Evolutionary conservation across 441 rosid species (phyloP).

Genomic region (Omphalea diandra): DNA sequence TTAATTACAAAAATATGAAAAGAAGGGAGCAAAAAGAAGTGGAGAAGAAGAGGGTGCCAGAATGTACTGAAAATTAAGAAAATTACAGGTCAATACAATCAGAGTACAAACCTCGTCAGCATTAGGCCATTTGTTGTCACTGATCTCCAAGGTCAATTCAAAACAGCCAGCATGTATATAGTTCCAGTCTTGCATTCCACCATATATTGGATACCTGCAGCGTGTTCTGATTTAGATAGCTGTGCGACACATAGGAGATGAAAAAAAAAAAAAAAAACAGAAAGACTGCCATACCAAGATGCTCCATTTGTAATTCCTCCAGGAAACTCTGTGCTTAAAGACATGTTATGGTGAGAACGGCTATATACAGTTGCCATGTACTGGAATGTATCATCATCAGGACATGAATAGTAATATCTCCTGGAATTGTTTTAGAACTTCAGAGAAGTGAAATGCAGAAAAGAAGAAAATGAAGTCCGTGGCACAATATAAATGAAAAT

Average conservation of each 20-base stretch:
- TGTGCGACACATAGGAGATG: constrained; percentile 11
- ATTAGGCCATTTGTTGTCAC: constrained; percentile 94
- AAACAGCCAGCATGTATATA: constrained; percentile 92
- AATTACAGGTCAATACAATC: constrained; percentile 9
- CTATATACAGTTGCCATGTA: constrained; percentile 80
- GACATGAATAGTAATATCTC: constrained; percentile 76
- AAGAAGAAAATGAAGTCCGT: constrained; percentile 18
- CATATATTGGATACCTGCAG: constrained; percentile 96
- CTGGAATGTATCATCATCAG: constrained; percentile 86
- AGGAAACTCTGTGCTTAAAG: constrained; percentile 77
- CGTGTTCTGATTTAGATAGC: constrained; percentile 12
- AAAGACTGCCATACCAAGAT: constrained; percentile 49
- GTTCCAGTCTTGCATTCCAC: constrained; percentile 99
- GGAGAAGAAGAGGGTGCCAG: background rate
- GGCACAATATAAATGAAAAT: constrained; percentile 9
- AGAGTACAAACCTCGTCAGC: constrained; percentile 66
- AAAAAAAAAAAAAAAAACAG: background rate
- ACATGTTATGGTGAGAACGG: constrained; percentile 86
- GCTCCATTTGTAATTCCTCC: constrained; percentile 98
- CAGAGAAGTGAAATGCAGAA: constrained; percentile 11
- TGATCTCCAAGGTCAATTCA: constrained; percentile 90
- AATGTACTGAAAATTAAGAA: constrained; percentile 1
- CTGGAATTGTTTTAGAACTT: constrained; percentile 45
- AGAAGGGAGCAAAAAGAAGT: background rate
- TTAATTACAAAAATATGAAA: constrained; percentile 13